phyloP scores from a whole-genome alignment of 495 filamentous ascomycete species.

The Cercophora newfieldiana region DNA sequence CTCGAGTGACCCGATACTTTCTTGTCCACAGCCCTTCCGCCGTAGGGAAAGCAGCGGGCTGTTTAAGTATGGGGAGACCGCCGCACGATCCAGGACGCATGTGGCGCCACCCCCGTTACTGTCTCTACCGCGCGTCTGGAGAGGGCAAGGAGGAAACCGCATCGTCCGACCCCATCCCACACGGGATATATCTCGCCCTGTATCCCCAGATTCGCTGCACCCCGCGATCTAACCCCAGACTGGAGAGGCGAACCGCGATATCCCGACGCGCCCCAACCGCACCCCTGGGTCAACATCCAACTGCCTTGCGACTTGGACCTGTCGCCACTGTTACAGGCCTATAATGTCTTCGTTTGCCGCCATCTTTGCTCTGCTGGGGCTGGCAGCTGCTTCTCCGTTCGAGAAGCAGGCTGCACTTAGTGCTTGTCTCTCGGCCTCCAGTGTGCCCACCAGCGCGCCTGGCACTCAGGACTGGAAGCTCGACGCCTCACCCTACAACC shows the following conservation, averaged over 20 bases:
- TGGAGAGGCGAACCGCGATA: constrained; percentile 20
- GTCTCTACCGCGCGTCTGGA: constrained; percentile 18
- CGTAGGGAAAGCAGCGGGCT: neutral
- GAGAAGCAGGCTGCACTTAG: constrained; percentile 35
- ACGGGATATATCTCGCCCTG: constrained; percentile 30
- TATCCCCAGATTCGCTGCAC: constrained; percentile 30
- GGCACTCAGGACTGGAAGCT: constrained; percentile 42
- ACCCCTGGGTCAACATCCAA: neutral
- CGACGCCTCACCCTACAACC: constrained; percentile 44
- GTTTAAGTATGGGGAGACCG: constrained; percentile 32
- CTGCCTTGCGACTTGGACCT: constrained; percentile 17
- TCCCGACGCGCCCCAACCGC: constrained; percentile 8
- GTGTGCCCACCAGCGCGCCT: constrained; percentile 33
- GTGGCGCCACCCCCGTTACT: constrained; percentile 23
- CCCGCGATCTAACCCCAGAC: constrained; percentile 24
- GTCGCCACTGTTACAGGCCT: constrained; percentile 8
- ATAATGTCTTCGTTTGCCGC: constrained; percentile 21
- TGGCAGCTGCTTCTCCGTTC: constrained; percentile 22
- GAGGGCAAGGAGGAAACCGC: constrained; percentile 20
- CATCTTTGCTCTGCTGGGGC: constrained; percentile 27
- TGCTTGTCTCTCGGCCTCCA: constrained; percentile 40
- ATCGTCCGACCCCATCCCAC: constrained; percentile 11
- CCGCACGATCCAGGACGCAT: constrained; percentile 26
- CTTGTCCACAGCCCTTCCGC: constrained; percentile 20
- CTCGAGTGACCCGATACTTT: constrained; percentile 26